Evolutionary conservation across 2,329 filamentous ascomycete genomes (phyloP), one percentile per base, ranked within the genome.

Genomic region (Penicillium sp.): DNA sequence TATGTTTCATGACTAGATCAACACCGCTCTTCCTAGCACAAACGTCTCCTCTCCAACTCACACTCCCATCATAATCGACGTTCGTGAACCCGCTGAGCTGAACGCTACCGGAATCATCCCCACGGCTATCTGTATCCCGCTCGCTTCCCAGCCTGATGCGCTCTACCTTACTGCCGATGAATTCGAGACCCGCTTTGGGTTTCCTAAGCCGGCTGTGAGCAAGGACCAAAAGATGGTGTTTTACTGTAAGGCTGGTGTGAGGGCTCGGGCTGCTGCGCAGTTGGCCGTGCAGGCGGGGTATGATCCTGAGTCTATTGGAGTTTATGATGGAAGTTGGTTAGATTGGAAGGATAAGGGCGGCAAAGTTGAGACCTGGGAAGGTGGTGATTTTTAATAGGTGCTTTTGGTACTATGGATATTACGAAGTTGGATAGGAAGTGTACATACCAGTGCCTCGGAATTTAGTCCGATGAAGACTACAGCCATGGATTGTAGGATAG

Each of bases 201-300:
- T 90, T 69, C 77, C 82, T 58, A 89, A 91, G 59, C 93, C 88
- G 0, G 67, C 68, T 2, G 79, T 78, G 58, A 80, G 85, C 31
- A 80, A 85, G 62, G 73, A 64, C 3, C 66, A 62, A 25, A 45
- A 62, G 45, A 67, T 96, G 14, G 82, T 98, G 4, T 95, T 98
- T 69, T 98, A 96, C 75, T 99, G 95, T 78, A 96, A 92, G 78
- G 88, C 93, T 0, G 95, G 95, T 2, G 91, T 98, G 62, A 82
- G 95, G 71, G 92, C 91, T 66, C 80, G 82, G 46, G 85, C 90
- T 0, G 93, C 93, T 7, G 92, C 92, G 7, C 82, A 84, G 62
- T 75, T 97, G 73, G 95, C 95, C 29, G 80, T 81, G 66, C 83
- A 90, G 70, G 88, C 87, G 2, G 93, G 93, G 10, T 98, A 90